Evolutionary conservation across 2,329 filamentous ascomycete species (phyloP).

Genomic region (Penicillium sp.): DNA sequence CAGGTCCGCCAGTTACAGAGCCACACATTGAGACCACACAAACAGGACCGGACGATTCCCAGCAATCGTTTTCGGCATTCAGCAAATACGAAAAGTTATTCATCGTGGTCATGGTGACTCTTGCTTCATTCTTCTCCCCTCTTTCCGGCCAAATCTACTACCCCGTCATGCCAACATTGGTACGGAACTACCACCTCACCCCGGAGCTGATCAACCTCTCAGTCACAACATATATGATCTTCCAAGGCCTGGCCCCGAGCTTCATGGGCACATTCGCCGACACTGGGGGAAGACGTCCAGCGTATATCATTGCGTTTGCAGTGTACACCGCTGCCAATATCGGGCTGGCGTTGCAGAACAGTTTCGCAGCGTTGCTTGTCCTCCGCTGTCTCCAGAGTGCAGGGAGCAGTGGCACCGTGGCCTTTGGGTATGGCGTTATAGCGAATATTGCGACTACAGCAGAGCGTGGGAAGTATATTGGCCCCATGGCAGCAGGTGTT

Average conservation of each 20-base stretch:
- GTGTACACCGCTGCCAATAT: constrained; percentile 35
- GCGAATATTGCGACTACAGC: constrained; percentile 33
- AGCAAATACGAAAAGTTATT: constrained; percentile 34
- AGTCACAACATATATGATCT: constrained; percentile 31
- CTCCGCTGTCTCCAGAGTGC: constrained; percentile 35
- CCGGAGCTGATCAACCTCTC: constrained; percentile 31
- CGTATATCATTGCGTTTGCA: constrained; percentile 29
- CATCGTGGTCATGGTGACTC: constrained; percentile 40
- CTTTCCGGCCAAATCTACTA: constrained; percentile 40
- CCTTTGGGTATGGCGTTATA: constrained; percentile 34
- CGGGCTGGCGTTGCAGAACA: constrained; percentile 33
- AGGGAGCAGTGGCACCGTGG: constrained; percentile 29
- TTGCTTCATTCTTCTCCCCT: constrained; percentile 46
- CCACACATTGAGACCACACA: constrained; percentile 1
- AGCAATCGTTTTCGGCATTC: constrained; percentile 32
- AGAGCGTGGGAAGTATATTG: constrained; percentile 35
- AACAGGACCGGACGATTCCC: not conserved
- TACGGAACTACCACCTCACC: constrained; percentile 21
- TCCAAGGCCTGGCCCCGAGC: constrained; percentile 33
- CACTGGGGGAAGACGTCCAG: constrained; percentile 31
- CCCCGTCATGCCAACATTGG: constrained; percentile 27
- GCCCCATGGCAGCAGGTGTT: constrained; percentile 26
- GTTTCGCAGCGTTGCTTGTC: constrained; percentile 30
- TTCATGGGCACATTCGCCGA: constrained; percentile 36
- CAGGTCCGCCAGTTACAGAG: not conserved